phyloP scores from a whole-genome alignment of 192 early-diverging fungal genomes.

The Backusella parvicylindrica region DNA sequence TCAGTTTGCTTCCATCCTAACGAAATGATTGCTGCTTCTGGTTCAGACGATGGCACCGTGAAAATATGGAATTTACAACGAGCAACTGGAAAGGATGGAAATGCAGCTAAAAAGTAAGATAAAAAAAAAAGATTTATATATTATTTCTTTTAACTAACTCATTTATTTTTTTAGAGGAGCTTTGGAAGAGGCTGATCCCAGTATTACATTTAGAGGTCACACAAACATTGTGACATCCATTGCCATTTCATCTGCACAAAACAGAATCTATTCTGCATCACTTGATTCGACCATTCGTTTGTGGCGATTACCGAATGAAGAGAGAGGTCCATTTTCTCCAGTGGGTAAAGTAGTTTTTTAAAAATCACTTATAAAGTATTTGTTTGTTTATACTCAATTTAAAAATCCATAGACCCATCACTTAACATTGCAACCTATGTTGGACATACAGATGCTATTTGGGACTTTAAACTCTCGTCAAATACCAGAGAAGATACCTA shows the following conservation, averaged over 20 bases:
- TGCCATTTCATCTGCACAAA: constrained; percentile 56
- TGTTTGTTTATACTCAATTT: background rate
- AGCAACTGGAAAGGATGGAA: constrained; percentile 22
- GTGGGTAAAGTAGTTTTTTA: constrained; percentile 33
- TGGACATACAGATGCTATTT: constrained; percentile 83
- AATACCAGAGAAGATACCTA: constrained; percentile 38
- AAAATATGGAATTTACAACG: constrained; percentile 72
- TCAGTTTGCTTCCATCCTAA: constrained; percentile 56
- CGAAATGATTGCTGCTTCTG: constrained; percentile 57
- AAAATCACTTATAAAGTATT: background rate
- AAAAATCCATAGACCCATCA: constrained; percentile 49
- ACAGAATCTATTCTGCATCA: constrained; percentile 66
- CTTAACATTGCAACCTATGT: constrained; percentile 59
- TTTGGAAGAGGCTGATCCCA: constrained; percentile 58
- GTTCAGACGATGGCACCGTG: constrained; percentile 78
- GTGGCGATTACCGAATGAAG: constrained; percentile 57
- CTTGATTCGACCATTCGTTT: constrained; percentile 68
- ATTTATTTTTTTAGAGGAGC: constrained; percentile 4
- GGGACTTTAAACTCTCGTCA: constrained; percentile 75
- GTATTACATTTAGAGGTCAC: constrained; percentile 78
- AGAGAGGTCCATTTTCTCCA: constrained; percentile 52
- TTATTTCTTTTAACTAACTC: background rate
- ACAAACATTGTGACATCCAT: constrained; percentile 61
- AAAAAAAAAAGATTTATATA: background rate
- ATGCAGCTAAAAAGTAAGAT: constrained; percentile 32